Base-by-base conservation (phyloP, 2,329 filamentous ascomycete genomes). In the Coniochaeta pulveracea region DNA sequence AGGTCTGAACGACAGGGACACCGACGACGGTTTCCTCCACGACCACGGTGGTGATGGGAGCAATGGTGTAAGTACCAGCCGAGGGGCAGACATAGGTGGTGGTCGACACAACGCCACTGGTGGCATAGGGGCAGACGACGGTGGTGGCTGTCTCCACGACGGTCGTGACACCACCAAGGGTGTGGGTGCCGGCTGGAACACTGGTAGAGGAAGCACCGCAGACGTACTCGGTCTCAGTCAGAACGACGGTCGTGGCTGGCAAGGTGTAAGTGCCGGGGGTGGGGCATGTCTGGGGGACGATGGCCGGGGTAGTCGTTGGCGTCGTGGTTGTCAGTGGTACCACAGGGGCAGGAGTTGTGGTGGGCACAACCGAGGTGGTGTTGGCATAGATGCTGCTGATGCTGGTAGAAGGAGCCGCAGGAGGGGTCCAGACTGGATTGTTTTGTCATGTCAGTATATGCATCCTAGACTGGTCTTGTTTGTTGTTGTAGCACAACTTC, bases 61-160 rank as follows among this genome's bases (percentile, higher is more conserved):
- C 76, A 46, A 86, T 76, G 52, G 77, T 85, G 69, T 85, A 86
- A 37, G 77, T 84, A 55, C 81, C 81, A 48, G 79, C 65, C 32
- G 64, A 64, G 40, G 80, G 79, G 76, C 80, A 85, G 50, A 80
- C 70, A 51, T 78, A 84, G 49, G 75, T 77, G 49, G 80, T 85
- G 47, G 64, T 72, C 60, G 75, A 83, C 37, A 72, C 69, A 33
- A 72, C 69, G 43, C 69, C 69, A 46, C 74, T 68, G 39, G 75
- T 75, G 44, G 80, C 78, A 44, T 77, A 74, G 33, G 80, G 79
- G 70, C 75, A 83, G 47, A 70, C 70, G 37, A 85, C 65, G 21
- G 76, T 82, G 41, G 80, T 85, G 26, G 67, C 60, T 17, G 65
- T 72, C 46, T 66, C 60, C 39, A 85, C 80, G 26, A 81, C 58